Evolutionary conservation across 2,329 filamentous ascomycete species (phyloP), one percentile per base, ranked within the genome.

Genomic region (Tolypocladium paradoxum): DNA sequence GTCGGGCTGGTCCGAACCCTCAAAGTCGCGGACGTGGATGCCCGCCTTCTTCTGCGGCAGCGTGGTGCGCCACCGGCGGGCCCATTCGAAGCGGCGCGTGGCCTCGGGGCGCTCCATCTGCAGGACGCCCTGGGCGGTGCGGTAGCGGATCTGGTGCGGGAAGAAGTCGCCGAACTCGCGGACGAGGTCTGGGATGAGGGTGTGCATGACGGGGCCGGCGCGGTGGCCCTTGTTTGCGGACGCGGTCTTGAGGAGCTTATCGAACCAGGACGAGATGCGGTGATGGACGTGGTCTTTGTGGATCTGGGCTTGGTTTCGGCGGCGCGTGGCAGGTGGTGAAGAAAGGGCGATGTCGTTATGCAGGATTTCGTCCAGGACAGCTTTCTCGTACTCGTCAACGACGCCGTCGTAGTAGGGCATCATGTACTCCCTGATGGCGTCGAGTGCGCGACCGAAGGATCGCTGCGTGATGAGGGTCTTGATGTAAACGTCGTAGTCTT

Each of bases 401-500:
- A 65, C 53, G 46, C 20, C 35, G 31, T 59, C 54, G 55, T 70
- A 66, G 58, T 73, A 65, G 1, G 74, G 74, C 18, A 74, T 64
- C 56, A 71, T 66, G 57, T 72, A 66, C 37, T 66, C 60, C 22
- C 70, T 65, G 52, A 78, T 71, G 47, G 69, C 62, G 11, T 61
- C 56, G 40, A 74, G 57, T 5, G 73, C 70, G 34, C 54, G 62
- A 33, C 58, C 61, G 24, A 67, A 55, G 24, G 52, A 55, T 16
- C 60, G 60, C 50, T 60, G 56, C 12, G 53, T 49, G 52, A 77
- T 64, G 36, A 75, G 66, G 1, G 65, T 59, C 49, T 72, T 71
- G 62, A 75, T 62, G 56, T 72, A 65, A 46, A 71, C 60, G 59
- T 74, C 68, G 64, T 79, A 79, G 65, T 85, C 78, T 16, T 75